A percentile compares a stretch with the other conserved stretches of the same genome.
Conservation (phyloP, 148 eudicot genomes). For the Chenopodium berlandieri region DNA sequence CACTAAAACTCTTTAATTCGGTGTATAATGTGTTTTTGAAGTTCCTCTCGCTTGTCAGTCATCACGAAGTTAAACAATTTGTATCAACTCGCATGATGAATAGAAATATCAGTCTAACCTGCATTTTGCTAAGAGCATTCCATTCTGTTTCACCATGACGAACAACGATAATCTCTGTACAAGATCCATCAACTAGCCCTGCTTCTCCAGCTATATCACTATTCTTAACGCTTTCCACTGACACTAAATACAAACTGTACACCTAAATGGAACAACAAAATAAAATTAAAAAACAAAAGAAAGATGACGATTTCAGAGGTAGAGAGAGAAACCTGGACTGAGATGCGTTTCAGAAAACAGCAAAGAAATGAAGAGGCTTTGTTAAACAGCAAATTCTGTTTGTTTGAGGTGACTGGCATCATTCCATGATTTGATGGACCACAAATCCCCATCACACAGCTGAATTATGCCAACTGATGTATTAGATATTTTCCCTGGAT, state of each 20-base stretch:
- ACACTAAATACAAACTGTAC: slow-evolving; percentile 5
- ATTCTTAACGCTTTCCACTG: background rate
- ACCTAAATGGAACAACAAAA: background rate
- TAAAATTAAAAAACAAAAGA: background rate
- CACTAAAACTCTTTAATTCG: background rate
- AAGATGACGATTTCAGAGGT: background rate
- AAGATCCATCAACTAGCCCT: background rate
- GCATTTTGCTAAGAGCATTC: slow-evolving; percentile 68
- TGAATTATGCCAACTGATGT: slow-evolving; percentile 71
- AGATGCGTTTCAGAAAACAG: slow-evolving; percentile 10
- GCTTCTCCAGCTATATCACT: background rate
- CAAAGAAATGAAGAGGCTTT: background rate
- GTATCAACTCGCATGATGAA: background rate
- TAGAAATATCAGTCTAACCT: slow-evolving; percentile 32
- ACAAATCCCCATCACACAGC: slow-evolving; percentile 47
- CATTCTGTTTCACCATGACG: slow-evolving; percentile 57
- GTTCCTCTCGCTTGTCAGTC: background rate
- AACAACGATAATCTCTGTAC: slow-evolving; percentile 31
- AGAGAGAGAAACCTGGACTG: slow-evolving; percentile 1
- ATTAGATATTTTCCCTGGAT: slow-evolving; percentile 50
- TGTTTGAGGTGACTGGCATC: slow-evolving; percentile 73
- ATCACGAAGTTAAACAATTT: background rate
- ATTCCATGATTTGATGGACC: slow-evolving; percentile 76
- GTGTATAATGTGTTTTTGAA: background rate
- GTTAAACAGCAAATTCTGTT: slow-evolving; percentile 29